Evolutionary conservation across 2,329 filamentous ascomycete genomes (phyloP).

Genomic region (Penicillium freii): DNA sequence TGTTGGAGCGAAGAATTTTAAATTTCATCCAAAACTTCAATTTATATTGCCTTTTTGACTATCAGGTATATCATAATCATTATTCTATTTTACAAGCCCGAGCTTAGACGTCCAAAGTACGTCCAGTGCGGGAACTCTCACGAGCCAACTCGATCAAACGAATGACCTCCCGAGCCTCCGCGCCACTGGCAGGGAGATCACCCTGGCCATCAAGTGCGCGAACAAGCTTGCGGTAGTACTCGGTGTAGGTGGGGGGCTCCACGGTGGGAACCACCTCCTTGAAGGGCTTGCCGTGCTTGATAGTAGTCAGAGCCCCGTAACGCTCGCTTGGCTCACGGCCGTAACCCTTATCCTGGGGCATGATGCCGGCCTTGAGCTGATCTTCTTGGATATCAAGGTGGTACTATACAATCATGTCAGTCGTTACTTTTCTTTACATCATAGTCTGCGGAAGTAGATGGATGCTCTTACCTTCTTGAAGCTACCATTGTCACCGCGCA

Average conservation of each 20-base stretch:
- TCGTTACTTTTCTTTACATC: neutral
- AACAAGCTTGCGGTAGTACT: constrained; percentile 61
- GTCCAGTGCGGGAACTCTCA: constrained; percentile 53
- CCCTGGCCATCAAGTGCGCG: constrained; percentile 54
- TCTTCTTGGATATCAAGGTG: constrained; percentile 72
- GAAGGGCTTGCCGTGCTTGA: constrained; percentile 53
- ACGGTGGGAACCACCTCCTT: constrained; percentile 57
- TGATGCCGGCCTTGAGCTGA: constrained; percentile 64
- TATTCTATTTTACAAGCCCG: constrained; percentile 10
- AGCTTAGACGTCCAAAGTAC: constrained; percentile 44
- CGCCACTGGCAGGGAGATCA: constrained; percentile 54
- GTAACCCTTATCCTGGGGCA: constrained; percentile 61
- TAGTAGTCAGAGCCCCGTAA: constrained; percentile 58
- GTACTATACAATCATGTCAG: constrained; percentile 31
- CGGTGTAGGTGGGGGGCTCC: constrained; percentile 65
- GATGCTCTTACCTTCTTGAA: constrained; percentile 64
- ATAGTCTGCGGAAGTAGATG: neutral
- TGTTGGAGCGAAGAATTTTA: neutral
- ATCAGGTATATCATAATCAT: constrained; percentile 18
- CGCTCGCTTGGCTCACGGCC: constrained; percentile 61
- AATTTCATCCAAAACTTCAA: neutral
- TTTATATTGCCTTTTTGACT: constrained; percentile 1
- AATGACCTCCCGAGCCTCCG: constrained; percentile 55
- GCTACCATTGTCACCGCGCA: constrained; percentile 69
- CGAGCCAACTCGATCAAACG: constrained; percentile 56